Conservation (phyloP, 1,139 yeast species). For the Pichia sp. region DNA sequence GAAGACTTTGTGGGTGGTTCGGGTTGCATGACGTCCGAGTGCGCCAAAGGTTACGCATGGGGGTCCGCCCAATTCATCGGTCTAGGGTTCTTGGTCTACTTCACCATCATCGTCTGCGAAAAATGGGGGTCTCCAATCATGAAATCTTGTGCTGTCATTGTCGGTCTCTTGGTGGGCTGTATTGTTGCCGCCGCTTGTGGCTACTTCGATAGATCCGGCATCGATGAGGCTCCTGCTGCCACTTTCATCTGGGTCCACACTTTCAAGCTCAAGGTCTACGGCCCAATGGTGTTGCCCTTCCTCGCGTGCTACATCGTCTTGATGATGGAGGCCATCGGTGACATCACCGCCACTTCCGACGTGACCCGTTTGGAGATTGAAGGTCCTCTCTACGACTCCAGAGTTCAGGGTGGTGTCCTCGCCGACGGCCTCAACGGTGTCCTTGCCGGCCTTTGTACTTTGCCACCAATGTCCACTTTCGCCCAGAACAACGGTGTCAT, state of each 20-base stretch:
- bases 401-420: slow-evolving; percentile 87
- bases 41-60: slow-evolving; percentile 58
- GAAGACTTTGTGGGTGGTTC: slow-evolving; percentile 86
- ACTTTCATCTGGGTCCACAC: slow-evolving; percentile 87
- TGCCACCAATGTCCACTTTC: slow-evolving; percentile 83
- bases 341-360: slow-evolving; percentile 87
- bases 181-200: slow-evolving; percentile 90
- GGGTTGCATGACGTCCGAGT: slow-evolving; percentile 48
- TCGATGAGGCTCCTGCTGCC: slow-evolving; percentile 73
- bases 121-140: slow-evolving; percentile 91
- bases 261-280: slow-evolving; percentile 68
- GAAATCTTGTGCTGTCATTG: slow-evolving; percentile 87
- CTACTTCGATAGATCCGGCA: slow-evolving; percentile 56
- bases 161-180: slow-evolving; percentile 81
- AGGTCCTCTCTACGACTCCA: slow-evolving; percentile 73
- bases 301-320: slow-evolving; percentile 74
- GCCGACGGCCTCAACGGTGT: slow-evolving; percentile 77
- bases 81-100: slow-evolving; percentile 76
- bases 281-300: slow-evolving; percentile 79
- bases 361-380: slow-evolving; percentile 80
- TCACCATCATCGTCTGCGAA: slow-evolving; percentile 69
- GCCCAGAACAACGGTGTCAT: slow-evolving; percentile 95
- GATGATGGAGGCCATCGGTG: slow-evolving; percentile 92
- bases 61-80: slow-evolving; percentile 86
- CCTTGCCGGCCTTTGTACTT: slow-evolving; percentile 67